Percentiles rank a stretch among this genome's conserved stretches.
Conservation (phyloP, 73 alveolate genomes). For the Diophrys appendiculata region DNA sequence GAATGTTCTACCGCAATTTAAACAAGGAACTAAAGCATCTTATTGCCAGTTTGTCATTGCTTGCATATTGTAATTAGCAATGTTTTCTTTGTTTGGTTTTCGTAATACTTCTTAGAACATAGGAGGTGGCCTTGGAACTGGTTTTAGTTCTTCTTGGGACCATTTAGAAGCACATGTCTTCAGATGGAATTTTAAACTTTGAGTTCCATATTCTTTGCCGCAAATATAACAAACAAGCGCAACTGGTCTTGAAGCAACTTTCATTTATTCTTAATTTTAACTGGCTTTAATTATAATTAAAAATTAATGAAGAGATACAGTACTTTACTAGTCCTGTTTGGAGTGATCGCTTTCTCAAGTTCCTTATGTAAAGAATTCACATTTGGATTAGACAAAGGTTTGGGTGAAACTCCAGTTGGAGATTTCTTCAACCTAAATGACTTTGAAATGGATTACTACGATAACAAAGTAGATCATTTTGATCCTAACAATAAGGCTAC, state of each 20-base stretch:
- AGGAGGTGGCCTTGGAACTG: neutral
- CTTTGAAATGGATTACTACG: neutral
- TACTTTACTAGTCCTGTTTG: too few species aligned
- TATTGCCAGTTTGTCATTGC: constrained; percentile 80
- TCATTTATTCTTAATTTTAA: too few species aligned
- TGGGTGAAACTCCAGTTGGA: too few species aligned
- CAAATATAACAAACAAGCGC: constrained; percentile 86
- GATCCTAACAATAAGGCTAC: constrained; percentile 17
- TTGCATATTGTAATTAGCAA: constrained; percentile 61
- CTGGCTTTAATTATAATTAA: too few species aligned
- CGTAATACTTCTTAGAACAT: neutral
- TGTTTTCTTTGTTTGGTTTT: neutral
- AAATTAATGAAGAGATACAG: too few species aligned
- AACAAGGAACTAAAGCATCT: constrained; percentile 83
- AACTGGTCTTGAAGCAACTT: constrained; percentile 72
- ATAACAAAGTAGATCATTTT: constrained; percentile 10
- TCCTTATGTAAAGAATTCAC: too few species aligned
- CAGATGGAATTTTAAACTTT: constrained; percentile 72
- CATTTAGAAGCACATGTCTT: constrained; percentile 51
- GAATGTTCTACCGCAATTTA: constrained; percentile 88
- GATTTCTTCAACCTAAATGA: neutral
- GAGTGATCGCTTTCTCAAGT: too few species aligned
- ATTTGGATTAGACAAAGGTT: too few species aligned
- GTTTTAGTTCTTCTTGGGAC: neutral
- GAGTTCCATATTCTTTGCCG: constrained; percentile 93